phyloP scores from a whole-genome alignment of 495 filamentous ascomycete genomes.

The Neurospora sp. region DNA sequence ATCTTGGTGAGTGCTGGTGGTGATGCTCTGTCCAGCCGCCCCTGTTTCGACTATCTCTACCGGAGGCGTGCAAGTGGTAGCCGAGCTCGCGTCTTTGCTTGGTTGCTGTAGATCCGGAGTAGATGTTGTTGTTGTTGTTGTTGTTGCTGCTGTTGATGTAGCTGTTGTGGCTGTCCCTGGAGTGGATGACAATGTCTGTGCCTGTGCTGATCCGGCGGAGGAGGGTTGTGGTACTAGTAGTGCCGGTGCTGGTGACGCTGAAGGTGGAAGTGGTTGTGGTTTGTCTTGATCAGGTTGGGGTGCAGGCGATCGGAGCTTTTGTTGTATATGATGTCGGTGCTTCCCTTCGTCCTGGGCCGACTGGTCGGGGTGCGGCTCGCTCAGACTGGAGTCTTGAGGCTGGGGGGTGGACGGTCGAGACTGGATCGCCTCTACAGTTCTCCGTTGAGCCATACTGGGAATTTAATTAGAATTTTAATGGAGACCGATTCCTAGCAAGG shows the following conservation, averaged over 20 bases:
- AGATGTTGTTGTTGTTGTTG: not conserved
- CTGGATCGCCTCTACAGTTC: constrained; percentile 19
- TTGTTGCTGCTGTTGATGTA: constrained; percentile 4
- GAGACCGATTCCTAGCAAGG: constrained; percentile 27
- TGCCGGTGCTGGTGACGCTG: not conserved
- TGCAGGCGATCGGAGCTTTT: constrained; percentile 1
- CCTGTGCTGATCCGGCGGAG: not conserved
- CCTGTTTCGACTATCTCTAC: constrained; percentile 5
- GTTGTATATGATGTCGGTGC: constrained; percentile 5
- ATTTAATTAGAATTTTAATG: constrained; percentile 36
- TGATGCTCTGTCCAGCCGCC: constrained; percentile 1
- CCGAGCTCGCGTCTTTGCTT: not conserved
- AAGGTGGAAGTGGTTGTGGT: not conserved
- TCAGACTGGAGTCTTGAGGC: constrained; percentile 20
- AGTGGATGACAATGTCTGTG: not conserved
- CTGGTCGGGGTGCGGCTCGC: constrained; percentile 18
- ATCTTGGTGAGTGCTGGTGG: not conserved
- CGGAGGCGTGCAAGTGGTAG: constrained; percentile 5
- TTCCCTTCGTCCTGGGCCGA: constrained; percentile 2
- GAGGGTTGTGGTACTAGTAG: not conserved
- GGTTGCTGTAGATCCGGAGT: not conserved
- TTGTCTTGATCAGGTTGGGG: constrained; percentile 5
- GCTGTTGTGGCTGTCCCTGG: constrained; percentile 4
- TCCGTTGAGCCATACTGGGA: constrained; percentile 31
- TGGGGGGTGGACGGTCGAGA: constrained; percentile 17